Evolutionary conservation across 495 filamentous ascomycete genomes (phyloP).

Genomic region (Xylaria bambusicola): DNA sequence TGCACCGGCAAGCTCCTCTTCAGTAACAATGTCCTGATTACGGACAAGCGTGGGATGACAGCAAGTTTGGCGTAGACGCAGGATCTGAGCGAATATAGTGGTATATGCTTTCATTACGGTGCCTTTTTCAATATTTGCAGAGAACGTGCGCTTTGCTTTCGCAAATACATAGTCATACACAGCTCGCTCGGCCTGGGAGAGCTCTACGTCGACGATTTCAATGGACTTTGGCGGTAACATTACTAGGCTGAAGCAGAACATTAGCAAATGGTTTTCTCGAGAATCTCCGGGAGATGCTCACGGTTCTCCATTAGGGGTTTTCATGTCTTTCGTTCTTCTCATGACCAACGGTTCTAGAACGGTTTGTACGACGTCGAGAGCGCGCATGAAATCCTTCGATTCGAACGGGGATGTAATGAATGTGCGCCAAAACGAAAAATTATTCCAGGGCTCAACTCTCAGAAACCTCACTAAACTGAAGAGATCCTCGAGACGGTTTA

Average conservation of each 20-base stretch:
- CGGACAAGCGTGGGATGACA: slow-evolving; percentile 90
- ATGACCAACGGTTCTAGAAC: slow-evolving; percentile 95
- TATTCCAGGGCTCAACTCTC: slow-evolving; percentile 93
- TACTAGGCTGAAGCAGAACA: slow-evolving; percentile 58
- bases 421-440: slow-evolving; percentile 98
- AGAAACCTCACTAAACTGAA: slow-evolving; percentile 92
- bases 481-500: slow-evolving; percentile 95
- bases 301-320: slow-evolving; percentile 84
- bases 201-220: slow-evolving; percentile 80
- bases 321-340: slow-evolving; percentile 95
- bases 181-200: slow-evolving; percentile 80
- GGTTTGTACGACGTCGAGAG: slow-evolving; percentile 94
- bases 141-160: slow-evolving; percentile 79
- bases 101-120: slow-evolving; percentile 93
- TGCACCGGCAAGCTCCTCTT: slow-evolving; percentile 82
- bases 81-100: slow-evolving; percentile 94
- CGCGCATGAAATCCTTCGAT: slow-evolving; percentile 87
- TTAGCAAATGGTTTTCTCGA: slow-evolving; percentile 14
- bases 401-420: slow-evolving; percentile 98
- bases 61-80: slow-evolving; percentile 90
- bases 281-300: slow-evolving; percentile 15
- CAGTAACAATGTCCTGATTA: slow-evolving; percentile 78
- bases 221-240: slow-evolving; percentile 79
- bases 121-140: slow-evolving; percentile 82
- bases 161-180: slow-evolving; percentile 89